These are phyloP conservation scores for Kazachstania psychrophila DNA, from an alignment of 805 yeast genomes.

Conservation along the genomic window DNA sequence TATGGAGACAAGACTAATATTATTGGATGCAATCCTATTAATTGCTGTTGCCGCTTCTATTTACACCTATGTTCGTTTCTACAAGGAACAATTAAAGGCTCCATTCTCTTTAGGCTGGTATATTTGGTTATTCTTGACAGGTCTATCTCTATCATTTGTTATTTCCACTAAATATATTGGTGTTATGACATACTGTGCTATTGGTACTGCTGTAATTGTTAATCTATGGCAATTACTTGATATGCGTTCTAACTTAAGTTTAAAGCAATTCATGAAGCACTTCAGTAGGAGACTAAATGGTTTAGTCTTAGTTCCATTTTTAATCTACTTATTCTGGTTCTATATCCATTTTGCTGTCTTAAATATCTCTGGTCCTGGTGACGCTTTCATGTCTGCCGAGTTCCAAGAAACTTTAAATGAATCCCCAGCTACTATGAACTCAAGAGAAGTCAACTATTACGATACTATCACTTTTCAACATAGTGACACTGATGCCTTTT, in stretches of 20 bases:
- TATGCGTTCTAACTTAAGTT: conserved; percentile 51
- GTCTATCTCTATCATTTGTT: conserved; percentile 79
- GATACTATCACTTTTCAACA: conserved; percentile 74
- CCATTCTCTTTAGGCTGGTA: conserved; percentile 77
- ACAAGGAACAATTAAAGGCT: conserved; percentile 47
- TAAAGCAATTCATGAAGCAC: conserved; percentile 54
- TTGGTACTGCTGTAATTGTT: conserved; percentile 76
- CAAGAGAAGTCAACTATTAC: conserved; percentile 63
- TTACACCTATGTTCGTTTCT: conserved; percentile 70
- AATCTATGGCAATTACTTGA: conserved; percentile 89
- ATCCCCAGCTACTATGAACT: conserved; percentile 60
- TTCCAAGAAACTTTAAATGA: conserved; percentile 91
- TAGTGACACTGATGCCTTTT: conserved; percentile 63
- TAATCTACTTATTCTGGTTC: conserved; percentile 82
- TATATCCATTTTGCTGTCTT: conserved; percentile 80
- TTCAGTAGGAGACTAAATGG: conserved; percentile 62
- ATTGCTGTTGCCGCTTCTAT: conserved; percentile 75
- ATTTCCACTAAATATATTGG: conserved; percentile 96
- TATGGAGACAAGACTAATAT: conserved; percentile 79
- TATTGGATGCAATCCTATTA: conserved; percentile 84
- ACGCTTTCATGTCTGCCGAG: conserved; percentile 84
- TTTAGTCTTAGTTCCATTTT: conserved; percentile 70
- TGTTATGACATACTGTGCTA: conserved; percentile 76
- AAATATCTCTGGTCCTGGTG: conserved; percentile 90
- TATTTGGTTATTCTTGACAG: conserved; percentile 78